Conservation (phyloP, 1,139 yeast species). For the Yamadazyma triangularis region DNA sequence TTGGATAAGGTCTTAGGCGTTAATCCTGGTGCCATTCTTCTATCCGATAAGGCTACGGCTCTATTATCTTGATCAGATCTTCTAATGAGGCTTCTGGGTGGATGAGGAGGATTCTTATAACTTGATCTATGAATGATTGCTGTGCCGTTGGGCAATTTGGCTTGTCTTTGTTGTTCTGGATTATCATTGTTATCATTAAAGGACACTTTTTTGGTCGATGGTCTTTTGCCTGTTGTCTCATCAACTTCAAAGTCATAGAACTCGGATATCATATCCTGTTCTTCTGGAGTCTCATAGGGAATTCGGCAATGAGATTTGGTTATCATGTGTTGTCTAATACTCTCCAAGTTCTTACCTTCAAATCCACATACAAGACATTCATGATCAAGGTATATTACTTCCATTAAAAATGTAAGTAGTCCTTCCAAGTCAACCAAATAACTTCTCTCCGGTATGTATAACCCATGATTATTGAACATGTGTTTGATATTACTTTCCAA, state of each 20-base stretch:
- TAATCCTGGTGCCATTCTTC: slow-evolving; percentile 40
- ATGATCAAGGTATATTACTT: slow-evolving; percentile 37
- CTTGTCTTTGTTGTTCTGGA: slow-evolving; percentile 20
- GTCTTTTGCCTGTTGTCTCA: slow-evolving; percentile 16
- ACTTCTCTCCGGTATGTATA: slow-evolving; percentile 47
- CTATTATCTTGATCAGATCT: slow-evolving; percentile 20
- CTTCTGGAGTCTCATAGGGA: slow-evolving; percentile 49
- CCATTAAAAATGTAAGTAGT: slow-evolving; percentile 40
- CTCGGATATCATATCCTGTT: slow-evolving; percentile 31
- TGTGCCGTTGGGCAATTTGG: slow-evolving; percentile 47
- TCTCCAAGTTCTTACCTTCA: slow-evolving; percentile 42
- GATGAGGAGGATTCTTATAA: slow-evolving; percentile 42
- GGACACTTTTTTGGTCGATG: slow-evolving; percentile 9
- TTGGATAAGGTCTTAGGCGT: slow-evolving; percentile 24
- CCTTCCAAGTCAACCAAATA: slow-evolving; percentile 41
- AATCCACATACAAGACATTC: slow-evolving; percentile 55
- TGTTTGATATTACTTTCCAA: slow-evolving; percentile 43
- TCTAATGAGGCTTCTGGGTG: slow-evolving; percentile 14
- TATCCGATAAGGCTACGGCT: slow-evolving; percentile 37
- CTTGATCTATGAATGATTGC: slow-evolving; percentile 46
- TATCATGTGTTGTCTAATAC: slow-evolving; percentile 49
- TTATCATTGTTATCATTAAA: slow-evolving; percentile 17
- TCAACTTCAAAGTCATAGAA: slow-evolving; percentile 40
- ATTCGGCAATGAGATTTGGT: slow-evolving; percentile 53
- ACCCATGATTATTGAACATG: slow-evolving; percentile 46